These are phyloP conservation scores for Dendrobium chrysotoxum DNA, from an alignment of 106 monocot species.

Conservation along the genomic window DNA sequence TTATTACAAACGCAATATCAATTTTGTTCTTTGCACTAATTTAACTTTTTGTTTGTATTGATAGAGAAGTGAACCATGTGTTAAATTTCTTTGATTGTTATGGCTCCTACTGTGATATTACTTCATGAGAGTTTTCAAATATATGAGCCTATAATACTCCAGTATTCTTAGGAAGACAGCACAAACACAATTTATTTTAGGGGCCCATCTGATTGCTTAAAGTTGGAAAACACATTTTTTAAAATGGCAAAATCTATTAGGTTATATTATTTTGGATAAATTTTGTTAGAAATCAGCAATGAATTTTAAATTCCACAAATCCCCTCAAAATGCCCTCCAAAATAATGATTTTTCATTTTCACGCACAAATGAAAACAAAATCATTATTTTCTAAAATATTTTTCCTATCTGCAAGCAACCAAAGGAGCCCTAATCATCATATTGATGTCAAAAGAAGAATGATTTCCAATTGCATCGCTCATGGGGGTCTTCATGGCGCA, in stretches of 20 bases:
- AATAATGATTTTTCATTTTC: background rate
- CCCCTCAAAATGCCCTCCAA: background rate
- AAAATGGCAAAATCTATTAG: background rate
- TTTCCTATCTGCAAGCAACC: background rate
- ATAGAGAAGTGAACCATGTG: too few relatives aligned
- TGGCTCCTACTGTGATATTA: too few relatives aligned
- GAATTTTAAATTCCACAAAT: background rate
- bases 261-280: background rate
- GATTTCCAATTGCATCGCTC: background rate
- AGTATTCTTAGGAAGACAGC: background rate
- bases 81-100: too few relatives aligned
- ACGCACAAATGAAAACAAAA: background rate
- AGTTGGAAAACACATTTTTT: background rate
- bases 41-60: background rate
- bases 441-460: background rate
- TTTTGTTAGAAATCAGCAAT: background rate
- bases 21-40: background rate
- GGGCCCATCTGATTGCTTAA: background rate
- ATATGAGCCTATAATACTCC: background rate
- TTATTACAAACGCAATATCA: background rate
- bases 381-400: background rate
- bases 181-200: background rate
- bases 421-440: background rate
- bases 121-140: too few relatives aligned
- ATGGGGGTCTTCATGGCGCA: constrained; percentile 13